These are phyloP conservation scores for Macrophomina phaseolina DNA, from an alignment of 2,329 filamentous ascomycete species.

Conservation along the genomic window DNA sequence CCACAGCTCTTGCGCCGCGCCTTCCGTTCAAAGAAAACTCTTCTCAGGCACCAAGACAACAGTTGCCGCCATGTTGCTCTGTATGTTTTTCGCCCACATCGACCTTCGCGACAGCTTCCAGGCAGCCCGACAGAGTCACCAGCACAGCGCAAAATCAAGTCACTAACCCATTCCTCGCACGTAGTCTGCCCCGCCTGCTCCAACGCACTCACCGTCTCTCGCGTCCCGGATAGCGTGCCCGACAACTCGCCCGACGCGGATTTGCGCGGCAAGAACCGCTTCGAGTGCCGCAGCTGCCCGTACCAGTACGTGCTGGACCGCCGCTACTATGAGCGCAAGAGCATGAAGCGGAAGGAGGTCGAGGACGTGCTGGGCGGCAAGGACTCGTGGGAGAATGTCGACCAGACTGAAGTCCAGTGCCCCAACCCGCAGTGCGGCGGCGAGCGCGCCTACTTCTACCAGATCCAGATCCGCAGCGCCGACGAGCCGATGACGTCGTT, in stretches of 20 bases:
- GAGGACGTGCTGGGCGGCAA: constrained; percentile 91
- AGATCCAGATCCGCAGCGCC: constrained; percentile 95
- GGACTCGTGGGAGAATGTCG: constrained; percentile 88
- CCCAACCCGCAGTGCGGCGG: constrained; percentile 80
- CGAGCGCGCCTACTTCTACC: constrained; percentile 88
- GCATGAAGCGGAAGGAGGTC: constrained; percentile 82
- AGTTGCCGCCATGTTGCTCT: constrained; percentile 65
- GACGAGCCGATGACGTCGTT: constrained; percentile 99
- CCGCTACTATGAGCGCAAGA: constrained; percentile 79
- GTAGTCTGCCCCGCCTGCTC: constrained; percentile 82
- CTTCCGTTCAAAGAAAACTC: neutral
- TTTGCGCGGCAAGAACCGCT: constrained; percentile 67
- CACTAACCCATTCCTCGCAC: constrained; percentile 20
- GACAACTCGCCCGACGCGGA: constrained; percentile 41
- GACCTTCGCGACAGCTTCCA: neutral
- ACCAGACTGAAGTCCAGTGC: constrained; percentile 84
- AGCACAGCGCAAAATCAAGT: neutral
- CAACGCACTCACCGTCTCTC: constrained; percentile 79
- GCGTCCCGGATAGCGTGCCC: constrained; percentile 48
- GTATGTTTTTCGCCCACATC: constrained; percentile 49
- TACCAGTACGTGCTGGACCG: constrained; percentile 85
- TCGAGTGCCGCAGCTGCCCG: constrained; percentile 94
- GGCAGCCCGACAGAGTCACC: neutral
- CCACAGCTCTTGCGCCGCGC: neutral
- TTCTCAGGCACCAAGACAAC: neutral